phyloP scores from a whole-genome alignment of 345 rosid genomes.

The Kandelia obovata region DNA sequence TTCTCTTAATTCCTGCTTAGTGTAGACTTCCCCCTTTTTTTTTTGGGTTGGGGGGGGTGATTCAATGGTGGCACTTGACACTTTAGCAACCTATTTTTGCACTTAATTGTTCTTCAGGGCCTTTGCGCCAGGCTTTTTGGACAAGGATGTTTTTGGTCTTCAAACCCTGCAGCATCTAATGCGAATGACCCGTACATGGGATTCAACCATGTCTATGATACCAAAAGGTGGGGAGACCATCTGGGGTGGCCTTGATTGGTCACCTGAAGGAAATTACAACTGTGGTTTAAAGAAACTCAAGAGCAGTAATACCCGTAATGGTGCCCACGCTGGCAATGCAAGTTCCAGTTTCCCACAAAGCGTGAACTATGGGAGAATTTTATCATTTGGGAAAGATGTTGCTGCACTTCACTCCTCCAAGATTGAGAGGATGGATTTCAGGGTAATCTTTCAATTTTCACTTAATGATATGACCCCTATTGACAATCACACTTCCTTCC shows the following conservation, averaged over 20 bases:
- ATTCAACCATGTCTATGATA: slow-evolving; percentile 65
- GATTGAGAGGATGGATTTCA: slow-evolving; percentile 45
- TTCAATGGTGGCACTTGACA: too few relatives aligned
- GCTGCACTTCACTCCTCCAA: slow-evolving; percentile 46
- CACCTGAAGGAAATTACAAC: slow-evolving; percentile 46
- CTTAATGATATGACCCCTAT: neutral
- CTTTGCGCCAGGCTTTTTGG: slow-evolving; percentile 50
- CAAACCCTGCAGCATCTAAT: slow-evolving; percentile 58
- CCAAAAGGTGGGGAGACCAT: slow-evolving; percentile 70
- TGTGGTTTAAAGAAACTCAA: slow-evolving; percentile 28
- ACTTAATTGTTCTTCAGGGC: slow-evolving; percentile 36
- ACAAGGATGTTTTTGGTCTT: slow-evolving; percentile 50
- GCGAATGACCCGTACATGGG: slow-evolving; percentile 69
- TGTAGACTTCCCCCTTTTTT: too few relatives aligned
- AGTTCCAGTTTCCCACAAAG: slow-evolving; percentile 9
- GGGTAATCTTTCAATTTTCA: slow-evolving; percentile 36
- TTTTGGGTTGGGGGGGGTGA: too few relatives aligned
- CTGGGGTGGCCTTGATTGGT: slow-evolving; percentile 68
- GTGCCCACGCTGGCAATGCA: slow-evolving; percentile 16
- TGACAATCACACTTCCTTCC: neutral
- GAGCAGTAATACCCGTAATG: slow-evolving; percentile 22
- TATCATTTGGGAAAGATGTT: slow-evolving; percentile 59
- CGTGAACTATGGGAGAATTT: slow-evolving; percentile 54
- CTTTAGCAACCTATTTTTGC: neutral
- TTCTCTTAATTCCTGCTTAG: neutral